A percentile compares a stretch with the other conserved stretches of the same genome.
These are phyloP conservation scores for Apiospora kogelbergensis DNA, from an alignment of 2,329 filamentous ascomycete genomes.

Conservation along the genomic window DNA sequence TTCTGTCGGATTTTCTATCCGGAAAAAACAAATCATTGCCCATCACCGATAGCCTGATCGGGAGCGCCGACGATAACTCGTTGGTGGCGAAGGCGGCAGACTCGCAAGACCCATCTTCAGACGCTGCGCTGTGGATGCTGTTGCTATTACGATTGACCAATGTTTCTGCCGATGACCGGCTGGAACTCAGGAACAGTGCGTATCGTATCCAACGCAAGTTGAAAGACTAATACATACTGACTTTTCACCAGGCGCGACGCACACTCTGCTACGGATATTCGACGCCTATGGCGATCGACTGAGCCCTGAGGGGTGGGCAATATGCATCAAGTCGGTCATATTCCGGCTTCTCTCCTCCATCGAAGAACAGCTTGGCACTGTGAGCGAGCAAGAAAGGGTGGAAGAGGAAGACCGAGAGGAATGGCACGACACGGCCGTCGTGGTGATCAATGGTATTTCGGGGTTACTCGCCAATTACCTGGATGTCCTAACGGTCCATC, in stretches of 20 bases:
- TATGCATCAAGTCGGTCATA: conserved; percentile 78
- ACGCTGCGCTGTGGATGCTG: conserved; percentile 76
- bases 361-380: conserved; percentile 51
- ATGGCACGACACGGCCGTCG: conserved; percentile 74
- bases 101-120: conserved; percentile 59
- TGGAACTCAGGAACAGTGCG: conserved; percentile 76
- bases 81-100: conserved; percentile 59
- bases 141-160: conserved; percentile 69
- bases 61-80: conserved; percentile 54
- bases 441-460: conserved; percentile 72
- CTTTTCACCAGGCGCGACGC: conserved; percentile 64
- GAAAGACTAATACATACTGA: conserved; percentile 26
- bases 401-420: conserved; percentile 49
- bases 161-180: conserved; percentile 68
- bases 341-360: conserved; percentile 75
- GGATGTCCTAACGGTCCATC: conserved; percentile 64
- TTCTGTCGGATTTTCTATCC: conserved; percentile 83
- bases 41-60: conserved; percentile 57
- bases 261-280: conserved; percentile 87
- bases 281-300: conserved; percentile 86
- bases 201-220: conserved; percentile 9
- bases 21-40: conserved; percentile 57
- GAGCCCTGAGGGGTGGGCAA: conserved; percentile 75
- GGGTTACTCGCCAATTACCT: conserved; percentile 76
- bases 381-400: conserved; percentile 34